Evolutionary conservation across 73 alveolate genomes (phyloP).

Genomic region (Halteria grandinella): DNA sequence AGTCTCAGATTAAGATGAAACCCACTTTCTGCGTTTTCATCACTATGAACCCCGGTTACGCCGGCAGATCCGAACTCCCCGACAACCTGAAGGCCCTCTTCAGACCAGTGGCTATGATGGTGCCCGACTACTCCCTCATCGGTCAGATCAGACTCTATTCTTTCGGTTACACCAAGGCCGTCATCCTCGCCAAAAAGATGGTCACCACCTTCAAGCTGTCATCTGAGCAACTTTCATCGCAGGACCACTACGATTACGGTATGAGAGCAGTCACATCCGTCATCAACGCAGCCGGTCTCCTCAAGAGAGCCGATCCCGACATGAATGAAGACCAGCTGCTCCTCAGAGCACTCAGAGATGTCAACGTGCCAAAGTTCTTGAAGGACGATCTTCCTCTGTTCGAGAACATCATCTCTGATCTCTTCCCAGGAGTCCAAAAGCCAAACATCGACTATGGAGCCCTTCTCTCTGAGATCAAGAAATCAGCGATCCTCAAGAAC

Average conservation of each 20-base stretch:
- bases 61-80: slow-evolving; percentile 99
- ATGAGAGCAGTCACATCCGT: slow-evolving; percentile 98
- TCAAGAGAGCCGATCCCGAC: slow-evolving; percentile 89
- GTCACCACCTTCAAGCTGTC: slow-evolving; percentile 91
- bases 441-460: slow-evolving; percentile 92
- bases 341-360: slow-evolving; percentile 98
- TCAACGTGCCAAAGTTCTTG: slow-evolving; percentile 98
- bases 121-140: slow-evolving; percentile 94
- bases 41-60: slow-evolving; percentile 90
- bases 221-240: slow-evolving; percentile 94
- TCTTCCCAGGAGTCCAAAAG: slow-evolving; percentile 97
- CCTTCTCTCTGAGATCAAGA: slow-evolving; percentile 71
- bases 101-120: slow-evolving; percentile 98
- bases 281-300: slow-evolving; percentile 91
- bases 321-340: slow-evolving; percentile 95
- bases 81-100: slow-evolving; percentile 96
- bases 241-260: slow-evolving; percentile 97
- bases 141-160: slow-evolving; percentile 89
- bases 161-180: slow-evolving; percentile 83
- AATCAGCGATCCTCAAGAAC: slow-evolving; percentile 72
- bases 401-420: slow-evolving; percentile 96
- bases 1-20: slow-evolving; percentile 78
- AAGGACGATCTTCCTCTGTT: slow-evolving; percentile 99
- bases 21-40: slow-evolving; percentile 98
- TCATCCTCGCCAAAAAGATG: slow-evolving; percentile 90